phyloP scores from a whole-genome alignment of 768 basidiomycete species.

The Boletus rubropictus region DNA sequence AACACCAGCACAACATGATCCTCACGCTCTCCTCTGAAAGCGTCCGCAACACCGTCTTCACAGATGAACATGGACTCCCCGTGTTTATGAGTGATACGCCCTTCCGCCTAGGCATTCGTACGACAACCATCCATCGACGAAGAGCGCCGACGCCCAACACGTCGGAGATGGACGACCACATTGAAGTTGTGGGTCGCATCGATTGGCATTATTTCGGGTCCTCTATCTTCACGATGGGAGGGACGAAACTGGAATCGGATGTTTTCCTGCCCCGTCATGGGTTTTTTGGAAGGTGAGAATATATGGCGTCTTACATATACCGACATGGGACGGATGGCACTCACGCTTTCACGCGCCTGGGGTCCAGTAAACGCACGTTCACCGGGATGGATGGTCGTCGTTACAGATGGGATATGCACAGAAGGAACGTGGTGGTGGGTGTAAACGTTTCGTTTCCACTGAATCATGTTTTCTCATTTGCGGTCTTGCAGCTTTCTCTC shows the following conservation, averaged over 20 bases:
- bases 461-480: neutral
- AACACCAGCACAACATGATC: constrained; percentile 14
- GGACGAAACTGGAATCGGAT: constrained; percentile 19
- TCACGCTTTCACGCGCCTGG: neutral
- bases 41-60: constrained; percentile 26
- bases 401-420: constrained; percentile 30
- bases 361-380: constrained; percentile 24
- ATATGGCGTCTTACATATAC: neutral
- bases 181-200: constrained; percentile 28
- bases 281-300: constrained; percentile 11
- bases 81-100: constrained; percentile 26
- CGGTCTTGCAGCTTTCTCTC: constrained; percentile 11
- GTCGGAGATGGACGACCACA: constrained; percentile 14
- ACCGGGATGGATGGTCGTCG: constrained; percentile 28
- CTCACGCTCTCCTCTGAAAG: constrained; percentile 23
- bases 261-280: constrained; percentile 22
- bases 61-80: constrained; percentile 23
- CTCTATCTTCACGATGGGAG: constrained; percentile 28
- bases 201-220: constrained; percentile 29
- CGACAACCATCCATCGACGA: constrained; percentile 18
- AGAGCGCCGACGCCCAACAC: neutral
- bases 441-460: neutral
- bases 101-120: constrained; percentile 11
- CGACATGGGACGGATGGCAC: neutral
- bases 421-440: constrained; percentile 11